phyloP scores from a whole-genome alignment of 768 basidiomycete species.

The Boletus speciosus region DNA sequence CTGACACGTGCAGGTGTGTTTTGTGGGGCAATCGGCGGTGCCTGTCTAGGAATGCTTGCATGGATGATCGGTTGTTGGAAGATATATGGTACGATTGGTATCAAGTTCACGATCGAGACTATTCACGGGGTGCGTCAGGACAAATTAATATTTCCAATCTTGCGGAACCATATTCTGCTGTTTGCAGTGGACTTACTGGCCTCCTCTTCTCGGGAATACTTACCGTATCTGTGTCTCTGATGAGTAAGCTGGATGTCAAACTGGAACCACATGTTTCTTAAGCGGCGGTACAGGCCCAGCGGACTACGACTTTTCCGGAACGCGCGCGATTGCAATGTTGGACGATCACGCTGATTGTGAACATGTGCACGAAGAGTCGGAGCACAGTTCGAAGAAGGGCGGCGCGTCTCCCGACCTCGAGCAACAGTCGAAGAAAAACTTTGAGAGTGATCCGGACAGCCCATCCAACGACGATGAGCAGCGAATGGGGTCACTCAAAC shows the following conservation, averaged over 20 bases:
- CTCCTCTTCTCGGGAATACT: slow-evolving; percentile 37
- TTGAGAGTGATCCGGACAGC: neutral
- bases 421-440: slow-evolving; percentile 7
- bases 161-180: slow-evolving; percentile 38
- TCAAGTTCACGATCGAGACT: neutral
- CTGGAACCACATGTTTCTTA: neutral
- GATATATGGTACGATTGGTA: slow-evolving; percentile 36
- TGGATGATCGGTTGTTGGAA: slow-evolving; percentile 54
- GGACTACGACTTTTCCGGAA: slow-evolving; percentile 38
- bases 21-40: slow-evolving; percentile 40
- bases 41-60: slow-evolving; percentile 42
- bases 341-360: slow-evolving; percentile 10
- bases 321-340: slow-evolving; percentile 33
- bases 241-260: slow-evolving; percentile 23
- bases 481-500: slow-evolving; percentile 19
- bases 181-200: slow-evolving; percentile 38
- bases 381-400: neutral
- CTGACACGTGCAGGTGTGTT: slow-evolving; percentile 40
- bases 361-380: neutral
- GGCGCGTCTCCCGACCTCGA: slow-evolving; percentile 11
- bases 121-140: slow-evolving; percentile 20
- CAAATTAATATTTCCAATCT: slow-evolving; percentile 35
- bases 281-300: slow-evolving; percentile 26
- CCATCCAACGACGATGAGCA: slow-evolving; percentile 3
- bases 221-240: slow-evolving; percentile 34